Evolutionary conservation across 225 moss, liverwort and hornwort genomes (phyloP).

Genomic region (Marchantia polymorpha): DNA sequence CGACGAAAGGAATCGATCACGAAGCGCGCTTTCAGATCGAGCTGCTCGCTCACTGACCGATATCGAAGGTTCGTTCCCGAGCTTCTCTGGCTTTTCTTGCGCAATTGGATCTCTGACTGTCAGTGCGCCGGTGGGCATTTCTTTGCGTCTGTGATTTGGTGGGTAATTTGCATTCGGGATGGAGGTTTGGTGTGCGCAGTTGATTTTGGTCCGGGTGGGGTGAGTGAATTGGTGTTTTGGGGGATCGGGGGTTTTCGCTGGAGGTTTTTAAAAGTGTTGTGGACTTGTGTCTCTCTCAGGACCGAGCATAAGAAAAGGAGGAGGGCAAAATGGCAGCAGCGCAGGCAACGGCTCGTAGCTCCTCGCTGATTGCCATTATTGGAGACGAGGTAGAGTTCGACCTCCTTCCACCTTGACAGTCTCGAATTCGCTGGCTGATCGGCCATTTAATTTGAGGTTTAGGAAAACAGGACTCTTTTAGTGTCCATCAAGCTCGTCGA

Average conservation of each 20-base stretch:
- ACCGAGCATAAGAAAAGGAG: background rate
- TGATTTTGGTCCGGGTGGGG: background rate
- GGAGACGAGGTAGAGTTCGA: slow-evolving; percentile 71
- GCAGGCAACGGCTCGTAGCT: slow-evolving; percentile 55
- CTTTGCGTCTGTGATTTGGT: background rate
- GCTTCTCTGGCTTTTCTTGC: background rate
- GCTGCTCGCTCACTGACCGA: background rate
- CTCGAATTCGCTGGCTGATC: background rate
- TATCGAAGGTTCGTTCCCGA: background rate
- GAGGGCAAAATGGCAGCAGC: slow-evolving; percentile 48
- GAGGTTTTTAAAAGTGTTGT: background rate
- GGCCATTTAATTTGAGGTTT: too few species aligned
- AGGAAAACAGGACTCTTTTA: background rate
- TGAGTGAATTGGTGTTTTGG: background rate
- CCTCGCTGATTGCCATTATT: slow-evolving; percentile 83
- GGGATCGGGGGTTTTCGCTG: background rate
- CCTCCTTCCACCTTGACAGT: background rate
- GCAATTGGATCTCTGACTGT: too few species aligned
- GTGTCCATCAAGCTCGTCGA: background rate
- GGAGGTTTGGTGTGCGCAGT: background rate
- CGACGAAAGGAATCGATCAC: background rate
- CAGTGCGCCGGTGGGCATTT: background rate
- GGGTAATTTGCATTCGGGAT: background rate
- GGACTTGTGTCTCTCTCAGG: background rate
- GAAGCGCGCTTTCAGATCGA: background rate